Conservation (phyloP, 148 eudicot species). For the Rhododendron griersonianum region DNA sequence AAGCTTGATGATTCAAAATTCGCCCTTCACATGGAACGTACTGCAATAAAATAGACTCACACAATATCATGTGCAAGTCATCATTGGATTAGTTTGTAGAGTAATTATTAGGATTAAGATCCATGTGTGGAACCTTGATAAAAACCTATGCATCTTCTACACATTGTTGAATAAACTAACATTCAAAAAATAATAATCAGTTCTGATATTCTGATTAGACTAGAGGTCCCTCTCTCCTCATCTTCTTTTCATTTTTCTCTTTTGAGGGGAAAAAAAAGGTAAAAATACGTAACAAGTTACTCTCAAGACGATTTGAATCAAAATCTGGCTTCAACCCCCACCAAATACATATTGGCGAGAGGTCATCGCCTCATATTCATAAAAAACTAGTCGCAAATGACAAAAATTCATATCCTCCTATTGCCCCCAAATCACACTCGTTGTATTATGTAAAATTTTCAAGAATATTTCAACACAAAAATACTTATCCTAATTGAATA, state of each 20-base stretch:
- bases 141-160: neutral
- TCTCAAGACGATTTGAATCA: neutral
- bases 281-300: neutral
- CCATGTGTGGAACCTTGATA: neutral
- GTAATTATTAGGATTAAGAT: neutral
- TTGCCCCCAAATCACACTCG: too few relatives aligned
- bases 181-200: neutral
- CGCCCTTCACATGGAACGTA: neutral
- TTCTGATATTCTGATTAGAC: neutral
- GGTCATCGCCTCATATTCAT: too few relatives aligned
- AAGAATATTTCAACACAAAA: too few relatives aligned
- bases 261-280: neutral
- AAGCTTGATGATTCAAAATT: neutral
- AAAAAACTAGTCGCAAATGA: too few relatives aligned
- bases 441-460: too few relatives aligned
- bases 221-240: too few relatives aligned
- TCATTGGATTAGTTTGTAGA: neutral
- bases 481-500: too few relatives aligned
- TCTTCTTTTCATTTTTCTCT: too few relatives aligned
- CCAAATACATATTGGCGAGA: too few relatives aligned
- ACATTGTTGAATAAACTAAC: neutral
- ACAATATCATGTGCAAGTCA: neutral
- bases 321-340: neutral
- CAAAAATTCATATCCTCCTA: too few relatives aligned
- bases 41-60: neutral